Percentiles rank a stretch among this genome's conserved stretches.
These are phyloP conservation scores for Ophiostoma quercus DNA, from an alignment of 2,329 filamentous ascomycete genomes.

Conservation along the genomic window DNA sequence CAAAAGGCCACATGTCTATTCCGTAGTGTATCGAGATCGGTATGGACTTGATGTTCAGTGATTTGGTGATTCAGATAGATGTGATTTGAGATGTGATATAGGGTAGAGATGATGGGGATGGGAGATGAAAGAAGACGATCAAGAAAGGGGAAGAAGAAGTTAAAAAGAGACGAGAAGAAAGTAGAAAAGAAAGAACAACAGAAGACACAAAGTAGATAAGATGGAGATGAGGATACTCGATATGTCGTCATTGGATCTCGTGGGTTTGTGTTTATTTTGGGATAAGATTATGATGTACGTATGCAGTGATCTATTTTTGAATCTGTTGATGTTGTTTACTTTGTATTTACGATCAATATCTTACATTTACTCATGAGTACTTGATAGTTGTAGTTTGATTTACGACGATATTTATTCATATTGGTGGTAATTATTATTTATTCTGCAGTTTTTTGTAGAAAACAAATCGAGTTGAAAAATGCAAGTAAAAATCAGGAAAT, in stretches of 20 bases:
- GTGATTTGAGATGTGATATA: neutral
- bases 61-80: neutral
- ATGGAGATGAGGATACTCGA: neutral
- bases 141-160: neutral
- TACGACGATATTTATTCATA: neutral
- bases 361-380: neutral
- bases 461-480: too few relatives aligned
- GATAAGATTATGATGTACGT: slow-evolving; percentile 1
- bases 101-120: neutral
- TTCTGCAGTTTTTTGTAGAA: too few relatives aligned
- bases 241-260: slow-evolving; percentile 1
- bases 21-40: too few relatives aligned
- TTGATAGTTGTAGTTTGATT: neutral
- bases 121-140: too few relatives aligned
- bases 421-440: too few relatives aligned
- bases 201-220: neutral
- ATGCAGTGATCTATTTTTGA: neutral
- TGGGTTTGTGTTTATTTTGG: slow-evolving; percentile 7
- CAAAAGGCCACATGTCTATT: slow-evolving; percentile 4
- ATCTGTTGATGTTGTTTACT: neutral
- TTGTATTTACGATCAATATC: too few relatives aligned
- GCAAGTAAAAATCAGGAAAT: too few relatives aligned
- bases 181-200: too few relatives aligned
- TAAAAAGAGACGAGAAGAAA: neutral
- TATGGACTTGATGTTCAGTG: too few relatives aligned